Evolutionary conservation across 441 rosid species (phyloP), one percentile per base, ranked within the genome.

Genomic region (Populus trichocarpa): DNA sequence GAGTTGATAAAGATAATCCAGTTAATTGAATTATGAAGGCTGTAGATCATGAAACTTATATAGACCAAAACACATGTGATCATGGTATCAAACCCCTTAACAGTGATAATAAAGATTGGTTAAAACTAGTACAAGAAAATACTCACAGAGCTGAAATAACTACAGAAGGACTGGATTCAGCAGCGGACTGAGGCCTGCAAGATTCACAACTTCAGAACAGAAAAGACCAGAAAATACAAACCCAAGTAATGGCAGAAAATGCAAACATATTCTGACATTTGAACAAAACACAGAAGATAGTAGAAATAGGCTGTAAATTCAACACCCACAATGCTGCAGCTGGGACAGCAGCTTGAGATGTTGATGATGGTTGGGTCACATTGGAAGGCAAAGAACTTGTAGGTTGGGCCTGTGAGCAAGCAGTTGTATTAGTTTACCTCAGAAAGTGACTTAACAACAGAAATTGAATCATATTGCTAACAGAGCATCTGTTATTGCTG

Each of bases 131-230:
- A 69, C 32, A 76, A 80, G 77, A 85, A 76, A 76, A 79, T 73
- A 78, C 88, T 85, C 81, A 89, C 90, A 77, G 69, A 42, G 35
- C 69, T 68, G 91, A 69, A 69, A 66, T 69, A 16, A 22, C 70
- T 40, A 71, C 72, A 57, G 84, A 40, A 73, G 87, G 79, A 78
- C 83, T 71, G 64, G 86, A 75, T 77, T 84, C 79, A 2, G 88
- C 46, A 32, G 86, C 59, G 59, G 92, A 76, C 14, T 50, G 84
- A 70, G 85, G 84, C 73, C 92, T 88, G 85, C 72, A 82, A 59
- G 79, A 74, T 64, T 75, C 28, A 8, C 71, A 79, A 73, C 67
- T 61, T 66, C 61, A 71, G 66, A 35, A 59, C 12, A 59, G 28
- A 2, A 57, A 69, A 18, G 66, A 80, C 16, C 50, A 42, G 50